phyloP scores from a whole-genome alignment of 2,329 filamentous ascomycete genomes.

The Lanzia echinophila region DNA sequence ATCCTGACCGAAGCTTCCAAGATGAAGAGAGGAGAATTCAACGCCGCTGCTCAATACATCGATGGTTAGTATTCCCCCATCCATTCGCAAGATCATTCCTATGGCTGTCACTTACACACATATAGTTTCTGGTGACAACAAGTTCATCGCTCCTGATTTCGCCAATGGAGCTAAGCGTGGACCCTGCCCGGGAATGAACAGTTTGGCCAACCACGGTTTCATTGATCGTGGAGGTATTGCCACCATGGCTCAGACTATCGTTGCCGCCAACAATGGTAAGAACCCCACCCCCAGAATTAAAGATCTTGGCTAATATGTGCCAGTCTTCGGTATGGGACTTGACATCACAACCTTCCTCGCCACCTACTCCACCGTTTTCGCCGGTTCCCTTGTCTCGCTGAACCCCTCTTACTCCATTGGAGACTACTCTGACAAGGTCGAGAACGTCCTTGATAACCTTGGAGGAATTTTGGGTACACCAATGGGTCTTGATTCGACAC shows the following conservation, averaged over 20 bases:
- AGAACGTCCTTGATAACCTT: constrained; percentile 19
- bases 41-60: too few species aligned
- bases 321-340: constrained; percentile 2
- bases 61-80: too few species aligned
- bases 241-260: constrained; percentile 25
- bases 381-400: background rate
- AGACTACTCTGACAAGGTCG: background rate
- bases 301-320: too few species aligned
- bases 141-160: background rate
- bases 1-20: too few species aligned
- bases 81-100: too few species aligned
- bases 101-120: too few species aligned
- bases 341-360: background rate
- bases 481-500: constrained; percentile 39
- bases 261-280: constrained; percentile 19
- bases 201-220: background rate
- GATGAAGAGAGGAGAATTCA: too few species aligned
- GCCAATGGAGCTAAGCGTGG: background rate
- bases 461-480: constrained; percentile 25
- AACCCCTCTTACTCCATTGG: background rate
- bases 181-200: background rate
- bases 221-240: background rate
- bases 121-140: background rate
- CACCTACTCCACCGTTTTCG: background rate
- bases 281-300: too few species aligned